Evolutionary conservation across 2,329 filamentous ascomycete genomes (phyloP).

Genomic region (Hyphodiscus sp.): DNA sequence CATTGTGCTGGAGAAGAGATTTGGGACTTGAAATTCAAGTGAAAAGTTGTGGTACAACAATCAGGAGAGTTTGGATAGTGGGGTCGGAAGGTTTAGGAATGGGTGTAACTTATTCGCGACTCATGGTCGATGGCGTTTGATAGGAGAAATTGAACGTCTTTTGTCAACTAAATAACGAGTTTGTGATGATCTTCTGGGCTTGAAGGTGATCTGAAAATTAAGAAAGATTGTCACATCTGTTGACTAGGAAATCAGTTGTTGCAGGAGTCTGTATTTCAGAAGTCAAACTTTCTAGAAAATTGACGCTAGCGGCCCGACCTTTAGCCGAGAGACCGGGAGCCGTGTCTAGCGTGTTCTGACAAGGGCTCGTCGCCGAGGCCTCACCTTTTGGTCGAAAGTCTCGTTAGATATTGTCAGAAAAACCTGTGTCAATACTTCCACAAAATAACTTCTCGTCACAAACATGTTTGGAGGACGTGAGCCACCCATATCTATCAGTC

Average conservation of each 20-base stretch:
- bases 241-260: not conserved
- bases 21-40: not conserved
- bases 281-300: too few species aligned
- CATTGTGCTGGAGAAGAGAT: constrained; percentile 13
- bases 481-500: constrained; percentile 24
- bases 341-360: too few species aligned
- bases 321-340: too few species aligned
- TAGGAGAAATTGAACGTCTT: not conserved
- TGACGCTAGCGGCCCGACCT: too few species aligned
- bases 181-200: not conserved
- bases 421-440: constrained; percentile 2
- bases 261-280: too few species aligned
- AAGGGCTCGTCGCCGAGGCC: too few species aligned
- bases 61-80: constrained; percentile 10
- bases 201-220: not conserved
- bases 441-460: constrained; percentile 8
- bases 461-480: constrained; percentile 60
- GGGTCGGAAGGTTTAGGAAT: constrained; percentile 17
- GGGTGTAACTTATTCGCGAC: not conserved
- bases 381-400: too few species aligned
- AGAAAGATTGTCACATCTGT: not conserved
- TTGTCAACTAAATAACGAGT: not conserved
- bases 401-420: too few species aligned
- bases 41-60: constrained; percentile 3
- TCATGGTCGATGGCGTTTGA: not conserved